Evolutionary conservation across 2,329 filamentous ascomycete genomes (phyloP).

Genomic region (Orbilia blumenaviensis): DNA sequence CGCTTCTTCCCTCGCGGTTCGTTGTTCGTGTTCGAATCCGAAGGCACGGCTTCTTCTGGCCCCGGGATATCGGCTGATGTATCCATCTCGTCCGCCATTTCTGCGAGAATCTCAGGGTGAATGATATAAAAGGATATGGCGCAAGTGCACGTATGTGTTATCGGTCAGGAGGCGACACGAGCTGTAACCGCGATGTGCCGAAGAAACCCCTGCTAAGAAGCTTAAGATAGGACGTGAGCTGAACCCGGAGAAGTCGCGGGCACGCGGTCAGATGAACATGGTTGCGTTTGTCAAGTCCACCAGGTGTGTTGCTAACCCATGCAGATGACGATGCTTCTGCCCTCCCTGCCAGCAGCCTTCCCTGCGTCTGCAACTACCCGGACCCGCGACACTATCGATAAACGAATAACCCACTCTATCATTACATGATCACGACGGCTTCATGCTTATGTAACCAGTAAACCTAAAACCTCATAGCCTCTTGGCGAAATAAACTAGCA

Average conservation of each 20-base stretch:
- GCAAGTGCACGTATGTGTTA: not conserved
- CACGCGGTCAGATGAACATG: conserved; percentile 50
- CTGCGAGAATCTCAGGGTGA: not conserved
- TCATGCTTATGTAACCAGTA: not conserved
- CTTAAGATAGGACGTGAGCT: conserved; percentile 46
- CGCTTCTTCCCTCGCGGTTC: conserved; percentile 41
- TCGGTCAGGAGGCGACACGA: too few relatives aligned
- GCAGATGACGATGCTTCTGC: conserved; percentile 14
- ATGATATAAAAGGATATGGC: too few relatives aligned
- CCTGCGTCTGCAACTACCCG: not conserved
- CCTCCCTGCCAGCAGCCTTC: not conserved
- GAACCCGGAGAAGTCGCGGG: not conserved
- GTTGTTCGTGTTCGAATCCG: too few relatives aligned
- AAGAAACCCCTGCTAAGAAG: not conserved
- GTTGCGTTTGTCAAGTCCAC: conserved; percentile 22
- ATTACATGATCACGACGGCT: not conserved
- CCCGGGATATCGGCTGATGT: conserved; percentile 21
- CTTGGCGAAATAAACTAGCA: not conserved
- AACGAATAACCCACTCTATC: not conserved
- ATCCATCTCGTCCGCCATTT: conserved; percentile 52
- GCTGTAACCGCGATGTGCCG: conserved; percentile 27
- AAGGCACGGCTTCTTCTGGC: conserved; percentile 10
- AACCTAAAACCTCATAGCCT: not conserved
- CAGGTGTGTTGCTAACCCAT: conserved; percentile 25
- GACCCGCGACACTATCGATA: not conserved